Percentiles rank a stretch among this genome's conserved stretches.
Conservation (phyloP, 2,329 filamentous ascomycete species). For the Pyrenophora seminiperda region DNA sequence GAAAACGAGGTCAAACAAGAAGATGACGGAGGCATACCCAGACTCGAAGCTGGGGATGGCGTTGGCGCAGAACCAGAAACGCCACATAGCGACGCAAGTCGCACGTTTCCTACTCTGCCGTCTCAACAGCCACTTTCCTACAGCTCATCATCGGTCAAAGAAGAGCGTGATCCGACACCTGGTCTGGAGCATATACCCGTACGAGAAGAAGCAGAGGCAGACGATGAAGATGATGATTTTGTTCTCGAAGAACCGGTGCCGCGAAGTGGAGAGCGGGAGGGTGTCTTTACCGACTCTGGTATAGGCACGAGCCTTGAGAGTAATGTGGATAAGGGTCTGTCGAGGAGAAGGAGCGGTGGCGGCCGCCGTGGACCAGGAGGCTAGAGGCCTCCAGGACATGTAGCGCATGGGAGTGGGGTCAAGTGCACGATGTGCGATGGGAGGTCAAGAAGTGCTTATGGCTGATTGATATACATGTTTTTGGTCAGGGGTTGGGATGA, state of each 20-base stretch:
- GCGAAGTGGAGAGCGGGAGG: conserved; percentile 10
- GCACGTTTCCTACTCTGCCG: conserved; percentile 56
- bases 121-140: conserved; percentile 52
- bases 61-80: conserved; percentile 25
- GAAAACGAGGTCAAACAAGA: background rate
- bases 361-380: background rate
- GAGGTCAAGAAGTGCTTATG: no score
- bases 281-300: conserved; percentile 49
- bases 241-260: conserved; percentile 45
- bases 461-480: background rate
- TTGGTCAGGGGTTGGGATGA: no score
- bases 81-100: conserved; percentile 53
- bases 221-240: conserved; percentile 53
- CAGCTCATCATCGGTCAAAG: conserved; percentile 31
- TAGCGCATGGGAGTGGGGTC: background rate
- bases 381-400: background rate
- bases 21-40: conserved; percentile 15
- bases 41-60: conserved; percentile 3
- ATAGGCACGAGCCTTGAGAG: conserved; percentile 56
- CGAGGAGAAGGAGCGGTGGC: conserved; percentile 19
- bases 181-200: conserved; percentile 29
- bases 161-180: conserved; percentile 18
- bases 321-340: conserved; percentile 21
- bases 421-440: background rate
- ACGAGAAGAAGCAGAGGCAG: conserved; percentile 47